A percentile compares a stretch with the other conserved stretches of the same genome.
These are phyloP conservation scores for Diophrys appendiculata DNA, from an alignment of 73 alveolate species.

Conservation along the genomic window DNA sequence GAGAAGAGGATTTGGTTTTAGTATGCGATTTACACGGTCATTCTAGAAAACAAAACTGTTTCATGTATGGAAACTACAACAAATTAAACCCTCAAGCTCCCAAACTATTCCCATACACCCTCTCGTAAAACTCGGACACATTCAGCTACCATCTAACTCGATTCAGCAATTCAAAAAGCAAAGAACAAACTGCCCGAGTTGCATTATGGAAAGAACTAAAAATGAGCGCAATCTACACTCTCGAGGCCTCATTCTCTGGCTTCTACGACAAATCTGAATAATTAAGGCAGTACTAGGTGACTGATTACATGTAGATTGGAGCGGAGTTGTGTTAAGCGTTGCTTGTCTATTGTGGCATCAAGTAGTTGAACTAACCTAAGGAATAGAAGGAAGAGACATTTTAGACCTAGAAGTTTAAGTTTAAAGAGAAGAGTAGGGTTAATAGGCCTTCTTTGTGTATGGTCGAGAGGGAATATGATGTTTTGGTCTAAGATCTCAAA, in stretches of 20 bases:
- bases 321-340: slow-evolving; percentile 58
- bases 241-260: slow-evolving; percentile 85
- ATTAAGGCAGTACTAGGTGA: slow-evolving; percentile 57
- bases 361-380: neutral
- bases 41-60: slow-evolving; percentile 51
- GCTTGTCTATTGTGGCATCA: slow-evolving; percentile 6
- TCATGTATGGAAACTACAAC: slow-evolving; percentile 68
- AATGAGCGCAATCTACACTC: slow-evolving; percentile 68
- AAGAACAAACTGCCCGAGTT: slow-evolving; percentile 83
- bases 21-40: slow-evolving; percentile 71
- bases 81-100: slow-evolving; percentile 27
- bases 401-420: neutral
- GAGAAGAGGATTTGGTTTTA: slow-evolving; percentile 44
- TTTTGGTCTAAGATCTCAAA: neutral
- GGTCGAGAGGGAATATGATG: neutral
- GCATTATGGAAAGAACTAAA: slow-evolving; percentile 75
- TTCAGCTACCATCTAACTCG: slow-evolving; percentile 24
- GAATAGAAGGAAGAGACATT: neutral
- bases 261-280: slow-evolving; percentile 59
- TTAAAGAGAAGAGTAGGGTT: neutral
- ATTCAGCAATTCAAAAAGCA: slow-evolving; percentile 55
- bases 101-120: slow-evolving; percentile 40
- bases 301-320: slow-evolving; percentile 71
- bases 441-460: neutral
- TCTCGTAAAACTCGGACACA: slow-evolving; percentile 41